Percentiles rank a stretch among this genome's conserved stretches.
phyloP scores from a whole-genome alignment of 2,329 filamentous ascomycete species.

The Sporothrix pseudoabietina region DNA sequence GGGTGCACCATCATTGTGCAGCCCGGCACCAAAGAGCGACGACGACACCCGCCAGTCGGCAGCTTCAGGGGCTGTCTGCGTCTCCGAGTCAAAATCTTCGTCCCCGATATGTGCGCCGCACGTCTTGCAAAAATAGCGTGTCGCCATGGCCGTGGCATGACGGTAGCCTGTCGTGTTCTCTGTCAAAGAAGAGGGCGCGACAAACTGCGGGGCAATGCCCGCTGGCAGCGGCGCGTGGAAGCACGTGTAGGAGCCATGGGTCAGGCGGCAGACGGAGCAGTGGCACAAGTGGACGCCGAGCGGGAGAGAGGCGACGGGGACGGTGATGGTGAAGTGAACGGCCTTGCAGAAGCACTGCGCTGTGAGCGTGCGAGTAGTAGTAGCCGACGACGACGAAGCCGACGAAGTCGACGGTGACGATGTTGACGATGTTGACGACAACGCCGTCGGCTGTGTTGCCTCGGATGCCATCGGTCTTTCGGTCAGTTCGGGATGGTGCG shows the following conservation, averaged over 20 bases:
- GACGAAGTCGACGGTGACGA: neutral
- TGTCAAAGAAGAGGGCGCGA: neutral
- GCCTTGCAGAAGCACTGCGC: conserved; percentile 15
- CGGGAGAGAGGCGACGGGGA: neutral
- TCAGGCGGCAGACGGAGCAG: conserved; percentile 21
- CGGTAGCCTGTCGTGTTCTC: conserved; percentile 2
- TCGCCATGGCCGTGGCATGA: neutral
- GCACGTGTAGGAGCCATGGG: conserved; percentile 16
- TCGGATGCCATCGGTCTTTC: neutral
- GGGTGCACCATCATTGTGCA: conserved; percentile 1
- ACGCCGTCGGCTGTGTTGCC: too few species aligned
- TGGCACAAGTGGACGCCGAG: conserved; percentile 22
- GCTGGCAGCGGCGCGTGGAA: conserved; percentile 18
- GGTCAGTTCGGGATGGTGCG: neutral
- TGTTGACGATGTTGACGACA: neutral
- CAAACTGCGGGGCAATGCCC: neutral
- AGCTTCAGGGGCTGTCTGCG: neutral
- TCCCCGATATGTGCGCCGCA: conserved; percentile 22
- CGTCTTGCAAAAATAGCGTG: conserved; percentile 22
- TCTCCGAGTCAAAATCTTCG: neutral
- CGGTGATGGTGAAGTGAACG: conserved; percentile 15
- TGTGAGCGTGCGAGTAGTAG: neutral
- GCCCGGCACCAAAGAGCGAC: neutral
- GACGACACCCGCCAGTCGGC: conserved; percentile 11
- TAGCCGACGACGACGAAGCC: neutral